Conservation (phyloP, 306 rosid species). For the Medicago truncatula region DNA sequence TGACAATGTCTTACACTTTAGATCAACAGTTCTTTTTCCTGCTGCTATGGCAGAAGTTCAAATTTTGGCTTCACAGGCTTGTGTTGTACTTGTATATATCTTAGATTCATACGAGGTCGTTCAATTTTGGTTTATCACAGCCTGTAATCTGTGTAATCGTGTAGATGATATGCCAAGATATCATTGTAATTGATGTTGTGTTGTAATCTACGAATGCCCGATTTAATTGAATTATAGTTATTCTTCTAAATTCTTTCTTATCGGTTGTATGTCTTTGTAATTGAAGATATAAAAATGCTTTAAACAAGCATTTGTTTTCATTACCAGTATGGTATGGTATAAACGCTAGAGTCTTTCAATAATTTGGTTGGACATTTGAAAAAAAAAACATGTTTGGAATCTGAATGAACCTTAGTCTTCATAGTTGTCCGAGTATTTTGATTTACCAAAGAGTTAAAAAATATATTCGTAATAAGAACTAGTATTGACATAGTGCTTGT, state of each 20-base stretch:
- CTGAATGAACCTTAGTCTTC: no score
- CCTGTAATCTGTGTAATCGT: slow-evolving; percentile 48
- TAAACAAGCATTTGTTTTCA: no score
- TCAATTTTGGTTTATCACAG: slow-evolving; percentile 44
- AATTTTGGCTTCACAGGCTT: slow-evolving; percentile 43
- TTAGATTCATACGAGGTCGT: slow-evolving; percentile 39
- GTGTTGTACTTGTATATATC: slow-evolving; percentile 44
- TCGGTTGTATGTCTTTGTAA: no score
- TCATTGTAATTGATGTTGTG: slow-evolving; percentile 43
- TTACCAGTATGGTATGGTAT: no score
- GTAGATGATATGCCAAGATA: slow-evolving; percentile 35
- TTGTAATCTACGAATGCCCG: slow-evolving; percentile 27
- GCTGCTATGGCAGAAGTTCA: slow-evolving; percentile 39
- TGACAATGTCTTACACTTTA: slow-evolving; percentile 17
- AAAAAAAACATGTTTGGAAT: no score
- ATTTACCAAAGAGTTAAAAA: no score
- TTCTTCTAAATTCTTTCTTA: background rate
- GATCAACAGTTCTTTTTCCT: slow-evolving; percentile 36
- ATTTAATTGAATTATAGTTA: slow-evolving; percentile 10
- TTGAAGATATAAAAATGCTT: no score
- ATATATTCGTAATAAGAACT: no score
- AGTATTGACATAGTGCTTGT: no score
- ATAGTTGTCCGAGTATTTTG: no score
- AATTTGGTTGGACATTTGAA: no score
- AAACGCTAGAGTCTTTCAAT: no score